These are phyloP conservation scores for Puccinia triticina DNA, from an alignment of 1,284 basidiomycete species.

Conservation along the genomic window DNA sequence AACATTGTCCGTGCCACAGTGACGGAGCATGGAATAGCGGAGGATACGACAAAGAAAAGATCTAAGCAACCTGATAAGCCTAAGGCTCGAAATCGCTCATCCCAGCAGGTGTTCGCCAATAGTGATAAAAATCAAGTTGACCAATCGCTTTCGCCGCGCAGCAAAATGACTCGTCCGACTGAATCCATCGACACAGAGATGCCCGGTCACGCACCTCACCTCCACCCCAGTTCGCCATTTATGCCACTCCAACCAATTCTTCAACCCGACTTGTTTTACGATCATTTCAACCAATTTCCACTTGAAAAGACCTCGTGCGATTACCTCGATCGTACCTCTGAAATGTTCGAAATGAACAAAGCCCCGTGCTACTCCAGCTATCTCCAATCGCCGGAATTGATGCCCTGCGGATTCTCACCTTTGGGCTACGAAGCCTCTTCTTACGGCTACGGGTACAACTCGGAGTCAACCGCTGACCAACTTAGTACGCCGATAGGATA, in stretches of 20 bases:
- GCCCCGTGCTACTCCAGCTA: background rate
- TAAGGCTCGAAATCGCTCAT: background rate
- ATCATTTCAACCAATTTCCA: background rate
- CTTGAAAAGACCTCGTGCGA: background rate
- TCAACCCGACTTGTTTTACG: conserved; percentile 12
- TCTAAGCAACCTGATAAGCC: conserved; percentile 23
- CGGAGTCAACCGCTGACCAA: conserved; percentile 5
- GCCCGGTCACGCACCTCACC: background rate
- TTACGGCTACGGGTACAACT: background rate
- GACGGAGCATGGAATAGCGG: conserved; percentile 35
- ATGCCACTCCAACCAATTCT: conserved; percentile 15
- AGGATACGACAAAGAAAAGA: conserved; percentile 25
- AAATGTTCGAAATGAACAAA: conserved; percentile 19
- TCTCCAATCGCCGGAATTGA: conserved; percentile 14
- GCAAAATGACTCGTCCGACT: background rate
- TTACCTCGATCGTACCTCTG: conserved; percentile 8
- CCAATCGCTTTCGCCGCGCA: background rate
- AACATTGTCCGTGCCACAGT: conserved; percentile 16
- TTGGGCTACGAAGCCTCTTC: background rate
- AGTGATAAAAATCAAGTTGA: background rate
- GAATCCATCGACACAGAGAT: background rate
- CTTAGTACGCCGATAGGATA: conserved; percentile 5
- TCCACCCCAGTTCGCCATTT: background rate
- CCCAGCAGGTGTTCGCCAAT: background rate
- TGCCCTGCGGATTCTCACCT: background rate